Conservation (phyloP, 2,329 filamentous ascomycete species). For the Pseudomassariella vexata region DNA sequence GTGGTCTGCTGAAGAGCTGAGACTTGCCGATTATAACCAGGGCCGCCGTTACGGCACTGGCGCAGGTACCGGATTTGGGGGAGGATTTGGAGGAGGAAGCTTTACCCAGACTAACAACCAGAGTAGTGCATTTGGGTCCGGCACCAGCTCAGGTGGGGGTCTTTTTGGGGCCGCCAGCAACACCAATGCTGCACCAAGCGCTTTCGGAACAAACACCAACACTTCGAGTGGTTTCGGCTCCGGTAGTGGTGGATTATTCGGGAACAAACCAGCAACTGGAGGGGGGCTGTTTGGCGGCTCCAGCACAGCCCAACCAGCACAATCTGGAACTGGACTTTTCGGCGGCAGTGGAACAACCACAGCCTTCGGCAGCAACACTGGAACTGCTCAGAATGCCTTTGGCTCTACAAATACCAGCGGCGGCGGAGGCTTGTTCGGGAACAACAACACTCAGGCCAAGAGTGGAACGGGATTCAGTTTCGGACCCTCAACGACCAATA, state of each 20-base stretch:
- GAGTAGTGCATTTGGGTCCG: too few species aligned
- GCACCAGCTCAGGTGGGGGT: slow-evolving; percentile 6
- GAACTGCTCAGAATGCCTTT: slow-evolving; percentile 26
- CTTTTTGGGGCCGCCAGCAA: slow-evolving; percentile 6
- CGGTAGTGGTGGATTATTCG: slow-evolving; percentile 42
- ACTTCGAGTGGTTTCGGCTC: slow-evolving; percentile 18
- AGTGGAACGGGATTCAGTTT: too few species aligned
- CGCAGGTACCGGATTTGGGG: slow-evolving; percentile 61
- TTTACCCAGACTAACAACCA: too few species aligned
- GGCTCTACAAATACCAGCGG: slow-evolving; percentile 33
- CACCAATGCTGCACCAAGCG: slow-evolving; percentile 7
- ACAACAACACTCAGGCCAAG: too few species aligned
- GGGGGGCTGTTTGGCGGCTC: too few species aligned
- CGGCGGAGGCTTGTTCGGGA: slow-evolving; percentile 30
- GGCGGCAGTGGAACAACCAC: slow-evolving; percentile 27
- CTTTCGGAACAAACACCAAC: slow-evolving; percentile 19
- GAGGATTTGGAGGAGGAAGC: slow-evolving; percentile 6
- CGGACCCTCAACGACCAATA: too few species aligned
- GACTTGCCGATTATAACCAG: slow-evolving; percentile 81
- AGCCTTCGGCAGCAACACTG: slow-evolving; percentile 19
- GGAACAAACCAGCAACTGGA: slow-evolving; percentile 17
- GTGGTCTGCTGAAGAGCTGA: slow-evolving; percentile 81
- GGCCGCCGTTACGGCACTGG: slow-evolving; percentile 79
- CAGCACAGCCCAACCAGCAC: slow-evolving; percentile 13
- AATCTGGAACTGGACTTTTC: too few species aligned